These are phyloP conservation scores for Chaetoceros tenuissimus DNA, from an alignment of 108 stramenopile species.

Conservation along the genomic window DNA sequence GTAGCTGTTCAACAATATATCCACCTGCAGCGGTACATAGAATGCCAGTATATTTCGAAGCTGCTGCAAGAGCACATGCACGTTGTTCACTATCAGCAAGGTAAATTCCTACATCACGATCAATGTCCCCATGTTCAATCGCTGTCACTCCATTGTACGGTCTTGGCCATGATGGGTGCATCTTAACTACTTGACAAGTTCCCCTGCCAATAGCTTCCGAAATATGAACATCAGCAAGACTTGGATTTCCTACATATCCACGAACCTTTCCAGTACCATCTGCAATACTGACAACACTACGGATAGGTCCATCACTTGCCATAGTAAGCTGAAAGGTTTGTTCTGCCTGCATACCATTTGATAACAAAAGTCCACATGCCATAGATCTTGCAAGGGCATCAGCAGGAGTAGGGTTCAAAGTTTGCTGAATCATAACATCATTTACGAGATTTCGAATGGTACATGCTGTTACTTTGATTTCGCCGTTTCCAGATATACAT, in stretches of 20 bases:
- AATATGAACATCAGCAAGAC: slow-evolving; percentile 49
- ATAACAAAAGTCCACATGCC: slow-evolving; percentile 56
- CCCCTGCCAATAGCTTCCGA: slow-evolving; percentile 71
- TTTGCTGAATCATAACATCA: slow-evolving; percentile 72
- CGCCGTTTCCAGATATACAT: slow-evolving; percentile 64
- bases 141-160: slow-evolving; percentile 86
- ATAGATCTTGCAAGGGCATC: slow-evolving; percentile 63
- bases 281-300: slow-evolving; percentile 63
- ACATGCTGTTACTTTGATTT: slow-evolving; percentile 70
- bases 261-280: slow-evolving; percentile 51
- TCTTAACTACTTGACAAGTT: slow-evolving; percentile 76
- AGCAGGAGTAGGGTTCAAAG: slow-evolving; percentile 56
- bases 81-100: slow-evolving; percentile 82
- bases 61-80: slow-evolving; percentile 79
- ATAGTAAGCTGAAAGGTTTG: slow-evolving; percentile 77
- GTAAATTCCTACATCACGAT: slow-evolving; percentile 81
- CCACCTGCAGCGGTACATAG: slow-evolving; percentile 81
- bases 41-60: slow-evolving; percentile 58
- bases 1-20: slow-evolving; percentile 80
- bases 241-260: slow-evolving; percentile 75
- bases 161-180: slow-evolving; percentile 80
- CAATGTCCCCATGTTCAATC: slow-evolving; percentile 71
- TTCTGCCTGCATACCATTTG: slow-evolving; percentile 79
- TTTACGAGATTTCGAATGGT: slow-evolving; percentile 81
- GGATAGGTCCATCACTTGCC: slow-evolving; percentile 60